phyloP scores from a whole-genome alignment of 164 flowering plant species.

The Vitis cinerea region DNA sequence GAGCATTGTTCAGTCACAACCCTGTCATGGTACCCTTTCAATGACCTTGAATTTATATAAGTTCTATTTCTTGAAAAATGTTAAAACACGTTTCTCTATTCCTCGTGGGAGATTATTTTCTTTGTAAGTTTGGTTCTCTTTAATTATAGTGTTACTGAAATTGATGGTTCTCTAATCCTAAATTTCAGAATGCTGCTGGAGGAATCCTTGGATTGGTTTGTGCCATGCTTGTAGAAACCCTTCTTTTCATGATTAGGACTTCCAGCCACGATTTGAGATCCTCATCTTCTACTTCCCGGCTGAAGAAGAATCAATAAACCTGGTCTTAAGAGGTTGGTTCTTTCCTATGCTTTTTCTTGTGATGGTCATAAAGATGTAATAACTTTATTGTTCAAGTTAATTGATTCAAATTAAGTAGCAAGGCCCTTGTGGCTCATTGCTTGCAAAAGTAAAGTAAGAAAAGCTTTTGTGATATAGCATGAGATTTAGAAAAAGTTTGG shows the following conservation, averaged over 20 bases:
- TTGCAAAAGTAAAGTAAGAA: no score
- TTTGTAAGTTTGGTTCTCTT: not conserved
- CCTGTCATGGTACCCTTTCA: slow-evolving; percentile 62
- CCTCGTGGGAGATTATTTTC: not conserved
- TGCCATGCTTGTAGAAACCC: slow-evolving; percentile 87
- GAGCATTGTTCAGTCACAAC: slow-evolving; percentile 73
- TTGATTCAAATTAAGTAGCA: not conserved
- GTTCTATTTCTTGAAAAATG: not conserved
- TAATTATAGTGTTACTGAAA: not conserved
- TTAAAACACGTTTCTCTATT: not conserved
- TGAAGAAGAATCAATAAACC: slow-evolving; percentile 59
- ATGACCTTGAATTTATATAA: not conserved
- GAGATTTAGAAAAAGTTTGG: no score
- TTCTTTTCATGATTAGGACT: slow-evolving; percentile 74
- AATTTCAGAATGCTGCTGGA: slow-evolving; percentile 81
- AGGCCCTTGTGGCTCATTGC: not conserved
- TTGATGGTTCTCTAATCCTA: slow-evolving; percentile 1
- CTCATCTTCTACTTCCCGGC: slow-evolving; percentile 32
- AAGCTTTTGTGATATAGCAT: no score
- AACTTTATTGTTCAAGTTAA: no score
- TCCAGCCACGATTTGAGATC: slow-evolving; percentile 33
- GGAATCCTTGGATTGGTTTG: slow-evolving; percentile 82
- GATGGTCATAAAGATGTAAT: not conserved
- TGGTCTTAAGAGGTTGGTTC: not conserved
- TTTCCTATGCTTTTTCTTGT: not conserved